These are phyloP conservation scores for Diutina pseudorugosa DNA, from an alignment of 1,139 yeast genomes.

Conservation along the genomic window DNA sequence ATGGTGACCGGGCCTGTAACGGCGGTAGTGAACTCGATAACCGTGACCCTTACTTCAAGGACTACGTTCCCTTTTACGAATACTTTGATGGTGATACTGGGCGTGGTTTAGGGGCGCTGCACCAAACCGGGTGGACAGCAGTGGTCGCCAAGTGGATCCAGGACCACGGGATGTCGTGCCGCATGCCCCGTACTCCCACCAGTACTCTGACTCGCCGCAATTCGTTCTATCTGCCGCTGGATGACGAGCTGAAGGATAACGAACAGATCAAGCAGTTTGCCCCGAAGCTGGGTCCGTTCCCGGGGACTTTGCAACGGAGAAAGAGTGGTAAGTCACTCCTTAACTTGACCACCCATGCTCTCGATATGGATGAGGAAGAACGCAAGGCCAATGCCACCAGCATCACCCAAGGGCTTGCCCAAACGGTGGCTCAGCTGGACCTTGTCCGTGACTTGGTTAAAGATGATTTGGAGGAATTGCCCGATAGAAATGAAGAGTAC, in stretches of 20 bases:
- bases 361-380: conserved; percentile 59
- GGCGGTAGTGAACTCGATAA: conserved; percentile 57
- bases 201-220: conserved; percentile 23
- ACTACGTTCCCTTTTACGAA: conserved; percentile 73
- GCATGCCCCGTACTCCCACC: conserved; percentile 39
- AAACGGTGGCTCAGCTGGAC: neutral
- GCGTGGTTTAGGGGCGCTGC: conserved; percentile 88
- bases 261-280: conserved; percentile 22
- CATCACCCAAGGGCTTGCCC: neutral
- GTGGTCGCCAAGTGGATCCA: conserved; percentile 88
- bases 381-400: conserved; percentile 4
- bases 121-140: conserved; percentile 97
- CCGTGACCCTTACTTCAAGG: conserved; percentile 63
- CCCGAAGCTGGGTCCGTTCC: conserved; percentile 42
- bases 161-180: conserved; percentile 71
- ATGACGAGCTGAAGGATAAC: conserved; percentile 14
- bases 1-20: conserved; percentile 68
- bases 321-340: conserved; percentile 61
- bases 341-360: conserved; percentile 51
- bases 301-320: conserved; percentile 46
- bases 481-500: neutral
- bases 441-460: neutral
- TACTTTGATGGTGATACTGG: conserved; percentile 95
- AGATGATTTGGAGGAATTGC: neutral
- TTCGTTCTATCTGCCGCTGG: conserved; percentile 8